Base-by-base conservation (phyloP, 2,329 filamentous ascomycete genomes). In the Fusarium acutatum region DNA sequence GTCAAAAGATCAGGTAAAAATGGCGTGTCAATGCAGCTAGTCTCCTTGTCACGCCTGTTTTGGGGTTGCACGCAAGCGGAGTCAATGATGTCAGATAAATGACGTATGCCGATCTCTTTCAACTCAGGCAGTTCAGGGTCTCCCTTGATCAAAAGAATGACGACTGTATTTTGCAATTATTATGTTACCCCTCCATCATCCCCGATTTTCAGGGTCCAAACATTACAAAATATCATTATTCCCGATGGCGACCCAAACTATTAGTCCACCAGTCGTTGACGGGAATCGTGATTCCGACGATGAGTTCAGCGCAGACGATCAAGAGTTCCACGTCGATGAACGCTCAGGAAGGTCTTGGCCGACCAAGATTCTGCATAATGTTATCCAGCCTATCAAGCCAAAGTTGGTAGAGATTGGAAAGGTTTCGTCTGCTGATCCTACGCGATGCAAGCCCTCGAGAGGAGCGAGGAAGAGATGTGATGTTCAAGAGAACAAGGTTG, bases 301-400 rank as follows among this genome's bases (percentile, higher is more conserved):
- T 10, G 53, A 58, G 11, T 58, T 58, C 41, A 58, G 40, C 24
- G 1, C 30, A 2, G 54, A 58, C 0, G 54, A 53, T 1, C 34
- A 70, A 20, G 28, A 28, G 18, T 67, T 57, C 20, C 58, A 22
- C 1, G 66, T 77, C 6, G 64, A 75, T 12, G 43, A 69, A 0
- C 71, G 75, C 1, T 49, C 32, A 3, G 71, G 74, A 1, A 22
- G 59, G 10, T 73, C 72, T 17, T 49, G 63, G 24, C 46, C 67
- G 2, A 77, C 62, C 0, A 62, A 66, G 9, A 2, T 75, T 1
- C 46, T 78, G 7, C 72, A 78, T 0, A 17, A 47, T 2, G 10
- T 72, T 6, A 61, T 78, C 5, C 71, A 66, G 5, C 76, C 75
- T 3, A 41, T 74, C 0, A 74, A 66, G 3, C 76, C 76, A 3